phyloP scores from a whole-genome alignment of 2,329 filamentous ascomycete species.

The Cordyceps fumosorosea region DNA sequence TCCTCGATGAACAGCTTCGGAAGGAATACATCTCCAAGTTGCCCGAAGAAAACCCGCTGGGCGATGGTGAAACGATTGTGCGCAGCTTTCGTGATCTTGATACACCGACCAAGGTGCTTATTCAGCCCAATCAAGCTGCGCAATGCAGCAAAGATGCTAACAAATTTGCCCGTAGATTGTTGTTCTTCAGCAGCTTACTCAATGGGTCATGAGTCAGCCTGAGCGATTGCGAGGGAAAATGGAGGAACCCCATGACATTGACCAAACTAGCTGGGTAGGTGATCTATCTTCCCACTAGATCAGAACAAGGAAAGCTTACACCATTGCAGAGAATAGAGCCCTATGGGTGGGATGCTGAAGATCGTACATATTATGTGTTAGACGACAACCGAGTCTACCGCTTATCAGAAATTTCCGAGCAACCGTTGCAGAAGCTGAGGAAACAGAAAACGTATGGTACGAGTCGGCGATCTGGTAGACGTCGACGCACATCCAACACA shows the following conservation, averaged over 20 bases:
- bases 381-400: constrained; percentile 94
- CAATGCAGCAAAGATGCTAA: not conserved
- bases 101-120: constrained; percentile 64
- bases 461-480: constrained; percentile 64
- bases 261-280: constrained; percentile 75
- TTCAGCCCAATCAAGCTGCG: not conserved
- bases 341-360: constrained; percentile 81
- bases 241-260: constrained; percentile 71
- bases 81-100: constrained; percentile 75
- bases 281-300: not conserved
- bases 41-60: constrained; percentile 76
- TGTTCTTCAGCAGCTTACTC: constrained; percentile 80
- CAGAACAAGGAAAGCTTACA: constrained; percentile 17
- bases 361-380: constrained; percentile 81
- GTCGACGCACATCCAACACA: constrained; percentile 44
- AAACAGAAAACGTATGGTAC: constrained; percentile 48
- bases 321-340: constrained; percentile 62
- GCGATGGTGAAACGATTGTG: constrained; percentile 60
- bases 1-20: constrained; percentile 89
- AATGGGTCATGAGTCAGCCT: constrained; percentile 82
- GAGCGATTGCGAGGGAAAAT: constrained; percentile 83
- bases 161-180: constrained; percentile 43
- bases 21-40: constrained; percentile 82
- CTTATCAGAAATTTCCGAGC: constrained; percentile 65
- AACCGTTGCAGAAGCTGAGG: constrained; percentile 53